phyloP scores from a whole-genome alignment of 495 filamentous ascomycete genomes.

The Viridothelium virens region DNA sequence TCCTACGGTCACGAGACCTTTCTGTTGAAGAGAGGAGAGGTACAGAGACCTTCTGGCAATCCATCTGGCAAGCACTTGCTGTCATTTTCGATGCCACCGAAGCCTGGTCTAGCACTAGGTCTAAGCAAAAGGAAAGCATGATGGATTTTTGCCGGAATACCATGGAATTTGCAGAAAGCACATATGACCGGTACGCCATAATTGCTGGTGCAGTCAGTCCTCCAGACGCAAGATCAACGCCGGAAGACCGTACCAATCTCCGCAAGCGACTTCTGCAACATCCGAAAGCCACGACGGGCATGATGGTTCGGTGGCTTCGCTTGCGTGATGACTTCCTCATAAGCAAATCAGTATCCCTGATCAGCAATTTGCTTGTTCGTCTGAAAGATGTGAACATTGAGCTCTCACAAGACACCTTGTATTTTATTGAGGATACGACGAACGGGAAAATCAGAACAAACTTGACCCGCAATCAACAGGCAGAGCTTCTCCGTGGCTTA shows the following conservation, averaged over 20 bases:
- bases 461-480: conserved; percentile 66
- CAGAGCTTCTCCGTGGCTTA: conserved; percentile 69
- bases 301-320: conserved; percentile 73
- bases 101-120: conserved; percentile 49
- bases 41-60: conserved; percentile 69
- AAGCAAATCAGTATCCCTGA: conserved; percentile 58
- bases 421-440: conserved; percentile 54
- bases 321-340: conserved; percentile 79
- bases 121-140: conserved; percentile 63
- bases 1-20: conserved; percentile 59
- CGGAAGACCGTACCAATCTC: conserved; percentile 10
- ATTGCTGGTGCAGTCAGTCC: conserved; percentile 53
- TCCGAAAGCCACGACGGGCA: conserved; percentile 55
- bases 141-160: conserved; percentile 86
- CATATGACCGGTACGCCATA: conserved; percentile 75
- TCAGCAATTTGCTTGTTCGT: conserved; percentile 63
- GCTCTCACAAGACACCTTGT: conserved; percentile 52
- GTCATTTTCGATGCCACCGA: conserved; percentile 80
- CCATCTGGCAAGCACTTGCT: conserved; percentile 67
- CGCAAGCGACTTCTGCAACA: conserved; percentile 49
- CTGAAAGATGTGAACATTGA: conserved; percentile 62
- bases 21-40: conserved; percentile 51
- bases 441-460: conserved; percentile 59
- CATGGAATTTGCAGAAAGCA: conserved; percentile 81
- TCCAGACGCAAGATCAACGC: conserved; percentile 27